phyloP scores from a whole-genome alignment of 2,329 filamentous ascomycete species.

The Geosmithia flava region DNA sequence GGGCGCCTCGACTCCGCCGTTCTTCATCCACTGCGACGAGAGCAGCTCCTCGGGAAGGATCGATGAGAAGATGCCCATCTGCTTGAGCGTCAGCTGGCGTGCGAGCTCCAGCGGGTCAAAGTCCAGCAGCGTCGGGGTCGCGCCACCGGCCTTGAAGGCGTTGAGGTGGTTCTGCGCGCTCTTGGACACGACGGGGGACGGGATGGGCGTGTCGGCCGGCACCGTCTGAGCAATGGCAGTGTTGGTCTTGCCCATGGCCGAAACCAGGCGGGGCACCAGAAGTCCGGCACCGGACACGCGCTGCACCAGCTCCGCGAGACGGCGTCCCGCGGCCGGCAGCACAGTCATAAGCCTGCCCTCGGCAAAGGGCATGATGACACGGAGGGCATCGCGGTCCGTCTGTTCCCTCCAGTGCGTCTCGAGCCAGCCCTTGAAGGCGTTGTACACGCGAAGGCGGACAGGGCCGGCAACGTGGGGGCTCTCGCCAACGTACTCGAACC shows the following conservation, averaged over 20 bases:
- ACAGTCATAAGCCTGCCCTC: slow-evolving; percentile 54
- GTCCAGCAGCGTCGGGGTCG: slow-evolving; percentile 64
- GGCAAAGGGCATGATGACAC: slow-evolving; percentile 69
- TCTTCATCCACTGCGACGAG: slow-evolving; percentile 89
- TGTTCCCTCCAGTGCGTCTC: slow-evolving; percentile 90
- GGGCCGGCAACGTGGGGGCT: slow-evolving; percentile 62
- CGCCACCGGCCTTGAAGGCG: slow-evolving; percentile 62
- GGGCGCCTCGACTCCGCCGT: slow-evolving; percentile 61
- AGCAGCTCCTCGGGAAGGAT: slow-evolving; percentile 89
- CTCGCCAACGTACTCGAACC: slow-evolving; percentile 84
- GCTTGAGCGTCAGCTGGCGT: slow-evolving; percentile 83
- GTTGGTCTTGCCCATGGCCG: slow-evolving; percentile 79
- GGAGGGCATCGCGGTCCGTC: slow-evolving; percentile 64
- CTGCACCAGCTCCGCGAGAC: slow-evolving; percentile 67
- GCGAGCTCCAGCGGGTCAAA: slow-evolving; percentile 88
- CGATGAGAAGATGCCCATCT: slow-evolving; percentile 81
- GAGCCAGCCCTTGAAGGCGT: slow-evolving; percentile 93
- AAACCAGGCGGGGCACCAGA: slow-evolving; percentile 70
- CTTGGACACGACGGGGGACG: slow-evolving; percentile 58
- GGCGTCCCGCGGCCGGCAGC: slow-evolving; percentile 65
- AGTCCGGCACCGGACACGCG: slow-evolving; percentile 66
- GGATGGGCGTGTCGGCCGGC: slow-evolving; percentile 58
- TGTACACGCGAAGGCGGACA: slow-evolving; percentile 84
- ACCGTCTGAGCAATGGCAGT: slow-evolving; percentile 61
- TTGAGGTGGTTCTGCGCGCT: slow-evolving; percentile 62